These are phyloP conservation scores for Selaginella tamariscina DNA, from an alignment of 75 land plant genomes.

Conservation along the genomic window DNA sequence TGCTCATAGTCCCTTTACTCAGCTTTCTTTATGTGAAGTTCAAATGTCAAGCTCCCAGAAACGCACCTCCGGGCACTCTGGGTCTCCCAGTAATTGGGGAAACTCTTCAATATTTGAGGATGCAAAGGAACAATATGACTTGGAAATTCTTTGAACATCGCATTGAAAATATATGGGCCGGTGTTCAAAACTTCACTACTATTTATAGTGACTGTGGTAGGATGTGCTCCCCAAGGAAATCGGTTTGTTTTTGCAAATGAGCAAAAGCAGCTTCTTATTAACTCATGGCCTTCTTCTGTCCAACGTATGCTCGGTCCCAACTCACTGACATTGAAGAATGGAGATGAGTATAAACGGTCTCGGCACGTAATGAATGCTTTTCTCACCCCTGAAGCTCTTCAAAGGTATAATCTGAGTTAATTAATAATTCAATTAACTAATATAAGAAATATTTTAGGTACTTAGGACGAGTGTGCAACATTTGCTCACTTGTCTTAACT, in stretches of 20 bases:
- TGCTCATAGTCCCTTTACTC: too few species aligned
- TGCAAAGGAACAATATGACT: conserved; percentile 14
- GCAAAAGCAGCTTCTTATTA: conserved; percentile 38
- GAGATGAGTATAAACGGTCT: conserved; percentile 22
- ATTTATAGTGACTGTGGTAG: conserved; percentile 30
- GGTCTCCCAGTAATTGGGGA: conserved; percentile 52
- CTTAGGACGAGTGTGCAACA: too few species aligned
- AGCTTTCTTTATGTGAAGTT: too few species aligned
- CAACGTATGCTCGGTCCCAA: conserved; percentile 32
- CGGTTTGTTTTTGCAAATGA: conserved; percentile 40
- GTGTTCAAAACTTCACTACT: conserved; percentile 42
- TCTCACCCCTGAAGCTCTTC: conserved; percentile 23
- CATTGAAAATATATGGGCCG: conserved; percentile 21
- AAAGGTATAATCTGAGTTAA: too few species aligned
- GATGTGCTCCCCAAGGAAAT: conserved; percentile 38
- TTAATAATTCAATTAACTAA: too few species aligned
- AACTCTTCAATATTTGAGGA: conserved; percentile 29
- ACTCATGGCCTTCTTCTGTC: conserved; percentile 37
- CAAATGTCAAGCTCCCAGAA: too few species aligned
- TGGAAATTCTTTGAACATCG: conserved; percentile 30
- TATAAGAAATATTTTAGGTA: too few species aligned
- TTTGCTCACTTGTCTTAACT: too few species aligned
- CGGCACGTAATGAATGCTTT: conserved; percentile 27
- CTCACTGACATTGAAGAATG: conserved; percentile 31
- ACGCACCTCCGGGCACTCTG: conserved; percentile 45